phyloP scores from a whole-genome alignment of 2,329 filamentous ascomycete species.

The Furcasterigmium sp. region DNA sequence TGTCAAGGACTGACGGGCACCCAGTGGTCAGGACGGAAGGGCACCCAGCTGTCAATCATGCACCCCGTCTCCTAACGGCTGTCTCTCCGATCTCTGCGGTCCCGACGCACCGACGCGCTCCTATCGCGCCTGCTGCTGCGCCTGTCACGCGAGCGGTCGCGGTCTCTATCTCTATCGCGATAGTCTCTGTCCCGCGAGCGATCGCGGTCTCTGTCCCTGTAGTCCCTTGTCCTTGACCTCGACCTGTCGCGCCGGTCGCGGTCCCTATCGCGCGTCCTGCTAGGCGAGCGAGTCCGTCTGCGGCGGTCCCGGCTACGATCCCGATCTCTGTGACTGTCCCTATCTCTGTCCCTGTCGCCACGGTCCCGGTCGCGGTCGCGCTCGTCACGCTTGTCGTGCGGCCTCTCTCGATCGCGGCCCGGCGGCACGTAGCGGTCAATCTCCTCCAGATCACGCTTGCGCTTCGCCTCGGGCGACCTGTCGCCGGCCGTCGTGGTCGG shows the following conservation, averaged over 20 bases:
- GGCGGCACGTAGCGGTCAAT: conserved; percentile 41
- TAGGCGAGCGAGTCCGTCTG: conserved; percentile 28
- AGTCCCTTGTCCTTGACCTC: conserved; percentile 22
- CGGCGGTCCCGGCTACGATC: conserved; percentile 21
- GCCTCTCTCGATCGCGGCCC: conserved; percentile 29
- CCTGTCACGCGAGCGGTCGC: conserved; percentile 12
- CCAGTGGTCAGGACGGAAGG: too few species aligned
- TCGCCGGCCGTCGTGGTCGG: conserved; percentile 4
- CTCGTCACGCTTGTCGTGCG: conserved; percentile 20
- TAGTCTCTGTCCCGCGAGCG: conserved; percentile 16
- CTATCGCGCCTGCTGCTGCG: conserved; percentile 6
- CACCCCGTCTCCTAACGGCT: not conserved
- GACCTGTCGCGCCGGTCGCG: conserved; percentile 23
- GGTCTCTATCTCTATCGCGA: conserved; percentile 21
- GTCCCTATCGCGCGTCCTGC: conserved; percentile 26
- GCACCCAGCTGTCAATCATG: too few species aligned
- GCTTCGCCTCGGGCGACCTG: conserved; percentile 34
- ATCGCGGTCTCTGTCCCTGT: conserved; percentile 25
- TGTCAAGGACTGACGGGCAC: too few species aligned
- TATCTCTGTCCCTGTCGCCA: conserved; percentile 26
- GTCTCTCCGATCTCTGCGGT: conserved; percentile 2
- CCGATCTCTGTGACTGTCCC: conserved; percentile 14
- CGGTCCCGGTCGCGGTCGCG: conserved; percentile 24
- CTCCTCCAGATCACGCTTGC: conserved; percentile 22
- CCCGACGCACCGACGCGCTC: conserved; percentile 4